Base-by-base conservation (phyloP, 495 filamentous ascomycete species). In the Massariosphaeria phaeospora region DNA sequence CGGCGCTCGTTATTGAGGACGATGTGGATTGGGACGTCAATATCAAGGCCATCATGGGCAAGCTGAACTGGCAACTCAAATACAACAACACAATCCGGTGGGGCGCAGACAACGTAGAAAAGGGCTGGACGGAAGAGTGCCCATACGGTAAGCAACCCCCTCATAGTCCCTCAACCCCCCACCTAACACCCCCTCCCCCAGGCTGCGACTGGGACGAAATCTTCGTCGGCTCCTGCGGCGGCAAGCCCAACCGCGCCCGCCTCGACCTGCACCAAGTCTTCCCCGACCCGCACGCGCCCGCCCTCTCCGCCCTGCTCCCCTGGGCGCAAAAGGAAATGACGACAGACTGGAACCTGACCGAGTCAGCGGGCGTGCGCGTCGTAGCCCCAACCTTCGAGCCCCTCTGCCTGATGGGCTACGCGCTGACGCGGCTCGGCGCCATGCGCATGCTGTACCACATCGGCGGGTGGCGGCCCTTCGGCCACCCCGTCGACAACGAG, bases 1-100 rank as follows among this genome's bases (percentile, higher is more conserved):
- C 69, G n/a, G 74, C 71, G 3, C 65, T 77, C 12, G 68, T 76
- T 18, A 65, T 77, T 48, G 73, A 77, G 64, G 73, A 75, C 55
- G 73, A 76, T 46, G 67, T 71, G 44, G 74, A 77, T 52, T 76
- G 70, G 70, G 74, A 76, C 53, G 67, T 73, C 30, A 68, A 70
- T 7, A 66, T 77, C 13, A 69, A 69, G 39, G 56, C 64, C 1
- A 69, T 74, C n/a, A 54, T 63, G 48, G 51, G 51, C 8, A 23
- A 29, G 8, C 34, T 41, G 21, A 39, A 36, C 33, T 55, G 51
- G 51, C 57, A 61, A 24, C 45, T 61, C 6, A 33, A 24, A 6
- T 54, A 54, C 35, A 60, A 60, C 43, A 60, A 61, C 40, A 56
- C 57, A 8, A 46, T 63, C 10, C 54, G 60, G 2, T 49, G 42